A percentile compares a stretch with the other conserved stretches of the same genome.
Conservation (phyloP, 2,329 filamentous ascomycete species). For the Myriosclerotinia duriaeana region DNA sequence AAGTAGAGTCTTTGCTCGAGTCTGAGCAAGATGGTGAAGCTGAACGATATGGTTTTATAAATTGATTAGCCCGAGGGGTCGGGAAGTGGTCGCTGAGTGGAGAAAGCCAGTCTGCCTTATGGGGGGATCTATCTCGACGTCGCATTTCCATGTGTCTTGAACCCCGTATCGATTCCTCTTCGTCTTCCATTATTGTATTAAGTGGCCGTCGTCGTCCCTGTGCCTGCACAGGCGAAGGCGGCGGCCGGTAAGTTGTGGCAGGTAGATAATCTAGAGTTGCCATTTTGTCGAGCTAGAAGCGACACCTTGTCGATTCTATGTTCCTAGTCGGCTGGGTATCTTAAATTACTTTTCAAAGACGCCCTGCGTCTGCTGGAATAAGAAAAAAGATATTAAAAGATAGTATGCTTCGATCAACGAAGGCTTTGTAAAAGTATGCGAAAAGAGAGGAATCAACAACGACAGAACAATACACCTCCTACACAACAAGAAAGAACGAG, state of each 20-base stretch:
- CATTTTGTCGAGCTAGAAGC: slow-evolving; percentile 36
- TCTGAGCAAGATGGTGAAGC: slow-evolving; percentile 61
- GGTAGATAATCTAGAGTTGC: slow-evolving; percentile 46
- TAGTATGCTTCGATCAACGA: slow-evolving; percentile 44
- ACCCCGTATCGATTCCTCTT: slow-evolving; percentile 36
- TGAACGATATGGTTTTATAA: slow-evolving; percentile 55
- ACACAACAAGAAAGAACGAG: slow-evolving; percentile 19
- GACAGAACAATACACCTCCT: slow-evolving; percentile 20
- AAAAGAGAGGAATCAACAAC: slow-evolving; percentile 26
- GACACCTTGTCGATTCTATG: slow-evolving; percentile 28
- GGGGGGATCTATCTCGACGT: slow-evolving; percentile 43
- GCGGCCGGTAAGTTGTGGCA: slow-evolving; percentile 51
- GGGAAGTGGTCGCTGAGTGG: slow-evolving; percentile 62
- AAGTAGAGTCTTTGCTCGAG: slow-evolving; percentile 52
- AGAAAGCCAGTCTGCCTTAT: slow-evolving; percentile 44
- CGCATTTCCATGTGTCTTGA: slow-evolving; percentile 37
- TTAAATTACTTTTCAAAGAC: slow-evolving; percentile 33
- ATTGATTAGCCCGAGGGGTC: slow-evolving; percentile 66
- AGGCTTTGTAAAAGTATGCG: slow-evolving; percentile 36
- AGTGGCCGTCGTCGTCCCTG: slow-evolving; percentile 51
- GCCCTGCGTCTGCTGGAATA: slow-evolving; percentile 34
- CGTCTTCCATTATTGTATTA: slow-evolving; percentile 66
- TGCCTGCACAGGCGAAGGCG: slow-evolving; percentile 52
- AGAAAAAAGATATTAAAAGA: slow-evolving; percentile 39
- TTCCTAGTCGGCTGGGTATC: slow-evolving; percentile 28